Percentiles rank a stretch among this genome's conserved stretches.
Evolutionary conservation across 441 rosid genomes (phyloP).

Genomic region (Aleurites moluccanus): DNA sequence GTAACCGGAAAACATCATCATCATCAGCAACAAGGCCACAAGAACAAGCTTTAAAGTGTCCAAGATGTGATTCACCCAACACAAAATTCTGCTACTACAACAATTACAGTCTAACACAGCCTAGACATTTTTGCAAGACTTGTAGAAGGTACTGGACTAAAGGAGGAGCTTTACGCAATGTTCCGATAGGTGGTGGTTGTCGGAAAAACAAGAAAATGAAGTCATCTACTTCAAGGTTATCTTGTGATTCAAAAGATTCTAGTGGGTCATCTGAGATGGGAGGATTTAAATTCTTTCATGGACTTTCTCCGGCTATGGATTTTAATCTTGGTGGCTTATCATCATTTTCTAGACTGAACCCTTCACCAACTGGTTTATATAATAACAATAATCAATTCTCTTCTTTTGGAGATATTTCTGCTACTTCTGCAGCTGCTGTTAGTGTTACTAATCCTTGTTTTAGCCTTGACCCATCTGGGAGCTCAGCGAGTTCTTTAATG

Average conservation of each 20-base stretch:
- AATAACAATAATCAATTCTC: conserved; percentile 33
- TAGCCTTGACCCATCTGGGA: conserved; percentile 48
- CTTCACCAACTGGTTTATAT: conserved; percentile 34
- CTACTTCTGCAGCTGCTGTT: conserved; percentile 21
- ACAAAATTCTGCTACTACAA: conserved; percentile 97
- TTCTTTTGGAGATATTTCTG: conserved; percentile 40
- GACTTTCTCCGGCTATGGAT: conserved; percentile 58
- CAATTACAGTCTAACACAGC: conserved; percentile 90
- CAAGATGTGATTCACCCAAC: conserved; percentile 85
- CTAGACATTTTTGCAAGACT: conserved; percentile 91
- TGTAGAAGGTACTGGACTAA: conserved; percentile 95
- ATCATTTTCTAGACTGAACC: conserved; percentile 53
- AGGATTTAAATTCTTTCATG: conserved; percentile 64
- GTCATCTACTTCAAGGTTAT: conserved; percentile 41
- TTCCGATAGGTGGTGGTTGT: conserved; percentile 92
- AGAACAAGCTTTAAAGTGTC: conserved; percentile 63
- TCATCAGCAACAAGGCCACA: conserved; percentile 42
- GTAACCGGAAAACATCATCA: conserved; percentile 34
- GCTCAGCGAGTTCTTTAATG: conserved; percentile 38
- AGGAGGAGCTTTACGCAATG: conserved; percentile 89
- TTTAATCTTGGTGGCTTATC: conserved; percentile 65
- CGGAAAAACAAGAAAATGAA: conserved; percentile 77
- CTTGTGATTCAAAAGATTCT: conserved; percentile 42
- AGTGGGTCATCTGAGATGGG: conserved; percentile 50
- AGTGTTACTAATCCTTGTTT: conserved; percentile 30